Base-by-base conservation (phyloP, 306 rosid genomes). In the Prunus dulcis region DNA sequence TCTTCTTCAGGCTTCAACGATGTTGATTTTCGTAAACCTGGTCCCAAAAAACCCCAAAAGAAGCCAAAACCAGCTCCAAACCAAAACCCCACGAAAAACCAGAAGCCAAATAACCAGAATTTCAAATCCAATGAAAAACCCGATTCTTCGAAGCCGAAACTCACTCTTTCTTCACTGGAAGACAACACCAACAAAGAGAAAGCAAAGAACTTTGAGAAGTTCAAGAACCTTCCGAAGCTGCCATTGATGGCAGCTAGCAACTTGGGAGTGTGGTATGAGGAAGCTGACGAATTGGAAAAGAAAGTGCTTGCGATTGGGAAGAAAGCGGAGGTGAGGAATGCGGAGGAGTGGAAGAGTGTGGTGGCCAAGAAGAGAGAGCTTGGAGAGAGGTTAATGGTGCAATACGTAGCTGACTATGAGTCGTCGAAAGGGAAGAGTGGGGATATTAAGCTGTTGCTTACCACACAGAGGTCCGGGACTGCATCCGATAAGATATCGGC, bases 391-490 rank as follows among this genome's bases (percentile, higher is more conserved):
- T 80, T 95, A 79, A 90, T 92, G 96, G 92, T 86, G 19, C 99
- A 92, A 74, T 95, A 72, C 72, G 86, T 83, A 12, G 81, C 77
- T 45, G 99, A 90, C 68, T 95, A 95, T 53, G 99, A 89, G 76
- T 74, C 90, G 0, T 83, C 97, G 0, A 92, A 97, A 45, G 97
- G 99, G 14, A 80, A 85, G 32, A 92, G 91, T 75, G 87, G 99
- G 72, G 99, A 95, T 76, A 92, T 95, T 43, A 92, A 85, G 86
- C 91, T 95, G 93, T 73, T 95, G 91, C 63, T 87, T 61, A 80
- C 92, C 8, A 95, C 97, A 2, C 97, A 92, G 84, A 90, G 97
- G 86, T 95, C 97, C 0, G 99, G 99, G 57, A 95, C 99, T 81
- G 97, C 96, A 0, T 90, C 88, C 30, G 97, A 95, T 64, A 95